These are phyloP conservation scores for Pythium chondricola DNA, from an alignment of 352 stramenopile species.

Conservation along the genomic window DNA sequence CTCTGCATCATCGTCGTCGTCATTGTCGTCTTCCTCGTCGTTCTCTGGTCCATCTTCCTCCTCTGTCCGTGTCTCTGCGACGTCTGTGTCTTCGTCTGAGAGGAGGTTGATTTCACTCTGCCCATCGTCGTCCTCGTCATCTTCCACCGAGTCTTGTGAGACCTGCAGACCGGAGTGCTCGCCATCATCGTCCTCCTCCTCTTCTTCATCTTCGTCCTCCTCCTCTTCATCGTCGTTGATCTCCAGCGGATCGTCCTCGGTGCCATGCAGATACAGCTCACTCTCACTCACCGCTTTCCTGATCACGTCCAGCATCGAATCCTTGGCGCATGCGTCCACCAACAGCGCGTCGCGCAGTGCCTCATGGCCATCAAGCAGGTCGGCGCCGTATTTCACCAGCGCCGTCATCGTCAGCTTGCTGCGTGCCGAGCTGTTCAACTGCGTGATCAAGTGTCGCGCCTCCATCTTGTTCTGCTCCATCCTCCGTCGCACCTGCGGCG, in stretches of 20 bases:
- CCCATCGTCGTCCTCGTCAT: slow-evolving; percentile 1
- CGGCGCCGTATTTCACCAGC: slow-evolving; percentile 62
- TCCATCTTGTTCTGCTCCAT: slow-evolving; percentile 48
- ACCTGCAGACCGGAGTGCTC: neutral
- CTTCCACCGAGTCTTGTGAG: neutral
- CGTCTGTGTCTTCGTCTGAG: slow-evolving; percentile 40
- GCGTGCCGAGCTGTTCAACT: slow-evolving; percentile 46
- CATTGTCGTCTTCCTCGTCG: slow-evolving; percentile 14
- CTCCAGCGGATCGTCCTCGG: slow-evolving; percentile 44
- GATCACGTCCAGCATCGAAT: slow-evolving; percentile 47
- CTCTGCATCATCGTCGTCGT: slow-evolving; percentile 13
- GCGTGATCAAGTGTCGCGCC: slow-evolving; percentile 34
- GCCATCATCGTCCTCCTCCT: slow-evolving; percentile 8
- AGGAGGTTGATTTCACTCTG: slow-evolving; percentile 37
- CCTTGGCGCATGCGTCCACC: slow-evolving; percentile 50
- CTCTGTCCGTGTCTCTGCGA: slow-evolving; percentile 10
- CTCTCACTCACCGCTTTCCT: slow-evolving; percentile 45
- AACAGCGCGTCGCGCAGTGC: slow-evolving; percentile 50
- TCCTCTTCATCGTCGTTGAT: slow-evolving; percentile 51
- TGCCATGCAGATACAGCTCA: slow-evolving; percentile 40
- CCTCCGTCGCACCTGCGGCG: slow-evolving; percentile 18
- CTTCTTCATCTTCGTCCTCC: slow-evolving; percentile 14
- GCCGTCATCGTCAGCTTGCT: slow-evolving; percentile 54
- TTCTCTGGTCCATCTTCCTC: slow-evolving; percentile 22
- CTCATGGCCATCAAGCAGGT: slow-evolving; percentile 60